Percentiles rank a stretch among this genome's conserved stretches.
phyloP scores from a whole-genome alignment of 352 stramenopile genomes.

The Phytophthora litchii region DNA sequence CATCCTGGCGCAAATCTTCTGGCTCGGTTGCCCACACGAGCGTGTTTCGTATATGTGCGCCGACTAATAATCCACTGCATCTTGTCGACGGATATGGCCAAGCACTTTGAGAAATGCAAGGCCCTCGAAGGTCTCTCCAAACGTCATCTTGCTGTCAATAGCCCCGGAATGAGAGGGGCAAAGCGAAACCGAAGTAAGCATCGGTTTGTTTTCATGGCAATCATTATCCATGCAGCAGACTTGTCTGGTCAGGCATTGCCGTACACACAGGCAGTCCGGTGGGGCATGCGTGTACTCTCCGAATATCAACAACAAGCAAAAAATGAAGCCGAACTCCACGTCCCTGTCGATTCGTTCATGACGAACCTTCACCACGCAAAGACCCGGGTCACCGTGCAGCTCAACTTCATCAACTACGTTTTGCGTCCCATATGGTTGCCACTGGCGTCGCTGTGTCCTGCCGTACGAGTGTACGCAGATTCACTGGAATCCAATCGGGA shows the following conservation, averaged over 20 bases:
- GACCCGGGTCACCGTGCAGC: constrained; percentile 66
- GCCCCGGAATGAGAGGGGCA: constrained; percentile 26
- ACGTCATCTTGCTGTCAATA: constrained; percentile 33
- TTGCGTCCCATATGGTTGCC: constrained; percentile 72
- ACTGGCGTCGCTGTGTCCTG: constrained; percentile 49
- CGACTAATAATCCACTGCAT: constrained; percentile 70
- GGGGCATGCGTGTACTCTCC: constrained; percentile 62
- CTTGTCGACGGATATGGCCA: constrained; percentile 76
- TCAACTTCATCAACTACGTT: constrained; percentile 83
- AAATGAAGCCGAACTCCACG: constrained; percentile 63
- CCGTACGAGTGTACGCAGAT: constrained; percentile 60
- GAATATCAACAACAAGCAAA: constrained; percentile 80
- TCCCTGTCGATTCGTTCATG: constrained; percentile 79
- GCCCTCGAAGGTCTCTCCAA: constrained; percentile 55
- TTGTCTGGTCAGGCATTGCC: constrained; percentile 72
- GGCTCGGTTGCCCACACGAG: constrained; percentile 45
- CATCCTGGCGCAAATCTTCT: constrained; percentile 66
- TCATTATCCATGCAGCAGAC: constrained; percentile 75
- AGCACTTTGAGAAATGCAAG: constrained; percentile 79
- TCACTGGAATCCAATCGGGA: constrained; percentile 68
- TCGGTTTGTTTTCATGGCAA: constrained; percentile 51
- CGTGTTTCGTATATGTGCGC: constrained; percentile 57
- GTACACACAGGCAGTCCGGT: constrained; percentile 60
- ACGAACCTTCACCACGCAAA: constrained; percentile 65
- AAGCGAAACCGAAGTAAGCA: constrained; percentile 44